Percentiles rank a stretch among this genome's conserved stretches.
Conservation (phyloP, 768 basidiomycete genomes). For the Postia placenta region DNA sequence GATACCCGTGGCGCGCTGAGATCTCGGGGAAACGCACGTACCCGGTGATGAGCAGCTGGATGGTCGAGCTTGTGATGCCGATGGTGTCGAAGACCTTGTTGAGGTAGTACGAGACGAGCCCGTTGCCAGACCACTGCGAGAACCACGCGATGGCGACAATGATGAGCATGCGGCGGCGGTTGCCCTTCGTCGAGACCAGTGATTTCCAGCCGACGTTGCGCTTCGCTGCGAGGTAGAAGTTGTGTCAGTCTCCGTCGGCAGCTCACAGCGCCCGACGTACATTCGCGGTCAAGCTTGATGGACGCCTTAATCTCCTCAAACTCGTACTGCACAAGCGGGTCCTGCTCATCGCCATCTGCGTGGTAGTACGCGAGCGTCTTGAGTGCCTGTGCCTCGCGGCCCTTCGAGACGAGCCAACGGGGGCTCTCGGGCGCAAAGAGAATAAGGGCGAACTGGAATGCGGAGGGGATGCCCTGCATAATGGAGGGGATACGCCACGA, state of each 20-base stretch:
- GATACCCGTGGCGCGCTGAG: no score
- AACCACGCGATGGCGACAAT: conserved; percentile 55
- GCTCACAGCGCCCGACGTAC: conserved; percentile 4
- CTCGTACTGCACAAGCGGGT: conserved; percentile 68
- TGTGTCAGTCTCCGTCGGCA: not conserved
- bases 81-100: conserved; percentile 64
- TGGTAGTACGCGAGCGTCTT: conserved; percentile 78
- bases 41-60: conserved; percentile 78
- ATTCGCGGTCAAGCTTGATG: conserved; percentile 55
- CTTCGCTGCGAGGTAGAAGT: conserved; percentile 29
- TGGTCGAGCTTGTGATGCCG: conserved; percentile 54
- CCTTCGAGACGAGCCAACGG: conserved; percentile 75
- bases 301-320: conserved; percentile 81
- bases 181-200: conserved; percentile 48
- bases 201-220: conserved; percentile 61
- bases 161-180: conserved; percentile 48
- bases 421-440: conserved; percentile 79
- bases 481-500: conserved; percentile 79
- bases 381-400: conserved; percentile 62
- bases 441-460: conserved; percentile 60
- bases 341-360: conserved; percentile 66
- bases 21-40: conserved; percentile 6
- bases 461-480: conserved; percentile 64
- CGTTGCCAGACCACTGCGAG: conserved; percentile 77
- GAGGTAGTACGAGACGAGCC: conserved; percentile 81